These are phyloP conservation scores for Starmerella etchellsii DNA, from an alignment of 805 yeast species.

Conservation along the genomic window DNA sequence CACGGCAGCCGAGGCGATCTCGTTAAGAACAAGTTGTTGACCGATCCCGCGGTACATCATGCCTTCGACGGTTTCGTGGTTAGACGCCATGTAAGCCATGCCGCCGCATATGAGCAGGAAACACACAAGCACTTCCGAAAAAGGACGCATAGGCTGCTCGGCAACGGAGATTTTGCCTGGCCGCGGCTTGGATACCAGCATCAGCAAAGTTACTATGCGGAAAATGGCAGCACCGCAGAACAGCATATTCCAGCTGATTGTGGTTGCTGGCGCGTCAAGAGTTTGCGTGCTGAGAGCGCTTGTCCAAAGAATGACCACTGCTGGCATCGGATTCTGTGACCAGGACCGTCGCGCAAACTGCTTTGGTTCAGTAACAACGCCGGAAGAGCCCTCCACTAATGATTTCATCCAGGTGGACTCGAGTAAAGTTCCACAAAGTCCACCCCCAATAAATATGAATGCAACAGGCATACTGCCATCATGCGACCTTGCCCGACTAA, in stretches of 20 bases:
- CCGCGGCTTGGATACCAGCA: constrained; percentile 31
- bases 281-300: constrained; percentile 72
- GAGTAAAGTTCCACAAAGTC: constrained; percentile 74
- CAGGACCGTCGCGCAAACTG: constrained; percentile 27
- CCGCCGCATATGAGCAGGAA: constrained; percentile 84
- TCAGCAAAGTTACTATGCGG: constrained; percentile 49
- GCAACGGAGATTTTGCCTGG: constrained; percentile 22
- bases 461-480: constrained; percentile 87
- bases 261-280: too few relatives aligned
- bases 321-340: constrained; percentile 90
- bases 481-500: constrained; percentile 78
- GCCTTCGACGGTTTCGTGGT: constrained; percentile 72
- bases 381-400: constrained; percentile 19
- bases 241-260: constrained; percentile 84
- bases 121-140: constrained; percentile 70
- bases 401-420: constrained; percentile 38
- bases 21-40: constrained; percentile 80
- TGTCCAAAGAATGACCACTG: constrained; percentile 88
- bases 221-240: constrained; percentile 68
- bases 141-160: constrained; percentile 51
- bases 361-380: neutral
- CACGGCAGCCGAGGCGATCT: constrained; percentile 66
- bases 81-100: constrained; percentile 77
- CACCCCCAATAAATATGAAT: constrained; percentile 81
- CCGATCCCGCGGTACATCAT: constrained; percentile 73